These are phyloP conservation scores for Yamadazyma siamensis DNA, from an alignment of 1,139 yeast species.

Conservation along the genomic window DNA sequence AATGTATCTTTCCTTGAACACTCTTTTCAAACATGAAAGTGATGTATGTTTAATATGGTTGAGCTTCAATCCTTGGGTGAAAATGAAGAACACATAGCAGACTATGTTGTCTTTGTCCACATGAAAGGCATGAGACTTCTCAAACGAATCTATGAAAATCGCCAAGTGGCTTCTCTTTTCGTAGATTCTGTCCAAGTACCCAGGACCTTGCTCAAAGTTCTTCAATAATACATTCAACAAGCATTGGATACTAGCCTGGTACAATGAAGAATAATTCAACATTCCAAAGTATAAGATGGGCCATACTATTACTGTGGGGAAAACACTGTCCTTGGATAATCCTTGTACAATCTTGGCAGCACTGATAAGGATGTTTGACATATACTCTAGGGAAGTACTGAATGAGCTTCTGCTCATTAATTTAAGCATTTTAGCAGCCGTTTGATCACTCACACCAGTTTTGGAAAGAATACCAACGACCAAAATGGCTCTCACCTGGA, in stretches of 20 bases:
- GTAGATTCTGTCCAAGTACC: constrained; percentile 31
- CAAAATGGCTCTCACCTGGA: constrained; percentile 71
- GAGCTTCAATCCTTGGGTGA: constrained; percentile 61
- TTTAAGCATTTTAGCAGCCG: constrained; percentile 48
- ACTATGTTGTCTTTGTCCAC: constrained; percentile 52
- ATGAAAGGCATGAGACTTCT: constrained; percentile 38
- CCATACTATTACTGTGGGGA: constrained; percentile 67
- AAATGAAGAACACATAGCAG: constrained; percentile 47
- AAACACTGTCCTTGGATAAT: constrained; percentile 48
- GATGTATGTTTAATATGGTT: constrained; percentile 62
- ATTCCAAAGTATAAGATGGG: constrained; percentile 42
- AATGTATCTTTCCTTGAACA: constrained; percentile 45
- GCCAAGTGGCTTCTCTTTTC: constrained; percentile 38
- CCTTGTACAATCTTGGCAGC: constrained; percentile 65
- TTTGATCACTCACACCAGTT: constrained; percentile 58
- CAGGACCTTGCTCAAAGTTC: constrained; percentile 20
- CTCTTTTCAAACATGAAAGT: constrained; percentile 45
- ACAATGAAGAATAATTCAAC: constrained; percentile 34
- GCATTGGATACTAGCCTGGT: constrained; percentile 55
- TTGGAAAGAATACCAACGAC: constrained; percentile 70
- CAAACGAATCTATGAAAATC: constrained; percentile 44
- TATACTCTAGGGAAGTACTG: constrained; percentile 27
- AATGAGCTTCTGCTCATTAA: constrained; percentile 26
- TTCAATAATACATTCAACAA: constrained; percentile 27
- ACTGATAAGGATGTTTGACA: constrained; percentile 42